These are phyloP conservation scores for Candida tropicalis DNA, from an alignment of 1,139 yeast genomes.

Conservation along the genomic window DNA sequence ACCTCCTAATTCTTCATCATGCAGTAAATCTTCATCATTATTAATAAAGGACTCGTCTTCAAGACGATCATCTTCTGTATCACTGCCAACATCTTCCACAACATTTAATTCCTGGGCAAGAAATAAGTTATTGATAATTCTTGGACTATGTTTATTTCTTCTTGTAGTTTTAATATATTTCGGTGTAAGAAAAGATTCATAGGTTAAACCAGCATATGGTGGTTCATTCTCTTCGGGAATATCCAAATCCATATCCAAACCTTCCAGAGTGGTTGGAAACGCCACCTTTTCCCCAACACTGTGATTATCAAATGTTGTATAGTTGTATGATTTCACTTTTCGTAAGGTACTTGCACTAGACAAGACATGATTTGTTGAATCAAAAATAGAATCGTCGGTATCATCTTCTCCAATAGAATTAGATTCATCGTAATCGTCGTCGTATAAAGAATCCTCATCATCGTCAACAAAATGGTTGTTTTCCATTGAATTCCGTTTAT, in stretches of 20 bases:
- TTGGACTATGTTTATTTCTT: conserved; percentile 47
- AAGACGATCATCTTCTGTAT: conserved; percentile 10
- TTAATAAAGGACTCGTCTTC: conserved; percentile 10
- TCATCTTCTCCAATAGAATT: conserved; percentile 13
- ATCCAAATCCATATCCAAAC: conserved; percentile 10
- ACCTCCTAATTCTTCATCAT: conserved; percentile 7
- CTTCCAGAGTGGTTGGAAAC: conserved; percentile 16
- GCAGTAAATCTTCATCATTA: conserved; percentile 11
- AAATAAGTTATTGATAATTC: conserved; percentile 58
- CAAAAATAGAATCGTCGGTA: conserved; percentile 14
- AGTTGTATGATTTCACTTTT: conserved; percentile 5
- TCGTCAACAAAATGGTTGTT: conserved; percentile 13
- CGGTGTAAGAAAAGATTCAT: conserved; percentile 50
- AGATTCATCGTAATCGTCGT: conserved; percentile 17
- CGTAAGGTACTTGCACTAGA: conserved; percentile 5
- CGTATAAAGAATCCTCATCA: conserved; percentile 16
- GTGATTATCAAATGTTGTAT: conserved; percentile 17
- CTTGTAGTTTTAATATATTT: conserved; percentile 53
- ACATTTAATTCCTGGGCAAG: conserved; percentile 75
- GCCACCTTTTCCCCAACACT: conserved; percentile 16
- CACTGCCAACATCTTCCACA: conserved; percentile 5
- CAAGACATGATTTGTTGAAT: conserved; percentile 7
- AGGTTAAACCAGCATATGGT: conserved; percentile 37
- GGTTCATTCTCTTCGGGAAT: conserved; percentile 20
- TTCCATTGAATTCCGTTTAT: conserved; percentile 6